These are phyloP conservation scores for Hortiboletus flavorubellus DNA, from an alignment of 768 basidiomycete genomes.

Conservation along the genomic window DNA sequence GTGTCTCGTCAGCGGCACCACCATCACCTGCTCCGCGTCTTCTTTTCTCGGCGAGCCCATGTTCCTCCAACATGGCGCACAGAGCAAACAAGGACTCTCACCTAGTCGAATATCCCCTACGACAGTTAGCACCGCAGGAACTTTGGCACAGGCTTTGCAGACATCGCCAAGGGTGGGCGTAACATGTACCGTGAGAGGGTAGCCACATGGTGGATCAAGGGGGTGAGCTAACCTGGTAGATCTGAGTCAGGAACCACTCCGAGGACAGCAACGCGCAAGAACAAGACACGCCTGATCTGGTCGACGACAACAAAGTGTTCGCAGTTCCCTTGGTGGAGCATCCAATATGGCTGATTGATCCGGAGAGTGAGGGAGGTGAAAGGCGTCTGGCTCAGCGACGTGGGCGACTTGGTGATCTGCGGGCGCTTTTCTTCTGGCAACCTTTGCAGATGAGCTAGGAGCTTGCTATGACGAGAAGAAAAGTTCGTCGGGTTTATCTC, in stretches of 20 bases:
- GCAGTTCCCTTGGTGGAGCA: constrained; percentile 77
- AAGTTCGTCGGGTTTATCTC: neutral
- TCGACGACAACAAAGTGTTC: constrained; percentile 77
- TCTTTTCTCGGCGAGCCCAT: constrained; percentile 55
- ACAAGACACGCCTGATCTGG: constrained; percentile 55
- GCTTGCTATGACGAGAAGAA: constrained; percentile 42
- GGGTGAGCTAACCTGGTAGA: constrained; percentile 52
- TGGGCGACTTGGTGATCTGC: constrained; percentile 37
- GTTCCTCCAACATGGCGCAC: constrained; percentile 67
- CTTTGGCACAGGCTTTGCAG: constrained; percentile 68
- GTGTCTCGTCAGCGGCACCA: constrained; percentile 51
- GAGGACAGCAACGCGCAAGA: neutral
- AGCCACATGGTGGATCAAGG: constrained; percentile 53
- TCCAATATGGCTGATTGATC: constrained; percentile 76
- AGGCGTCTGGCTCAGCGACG: constrained; percentile 44
- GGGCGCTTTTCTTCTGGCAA: constrained; percentile 30
- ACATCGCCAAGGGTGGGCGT: constrained; percentile 58
- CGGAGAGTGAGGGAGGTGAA: constrained; percentile 57
- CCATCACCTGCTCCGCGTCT: constrained; percentile 39
- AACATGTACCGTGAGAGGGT: constrained; percentile 65
- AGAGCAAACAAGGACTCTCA: constrained; percentile 75
- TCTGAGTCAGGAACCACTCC: constrained; percentile 5
- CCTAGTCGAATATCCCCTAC: constrained; percentile 71
- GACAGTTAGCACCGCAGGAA: constrained; percentile 66
- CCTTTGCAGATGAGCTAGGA: constrained; percentile 39